Percentiles rank a stretch among this genome's conserved stretches.
phyloP scores from a whole-genome alignment of 345 rosid species.

The Trapa bicornis region DNA sequence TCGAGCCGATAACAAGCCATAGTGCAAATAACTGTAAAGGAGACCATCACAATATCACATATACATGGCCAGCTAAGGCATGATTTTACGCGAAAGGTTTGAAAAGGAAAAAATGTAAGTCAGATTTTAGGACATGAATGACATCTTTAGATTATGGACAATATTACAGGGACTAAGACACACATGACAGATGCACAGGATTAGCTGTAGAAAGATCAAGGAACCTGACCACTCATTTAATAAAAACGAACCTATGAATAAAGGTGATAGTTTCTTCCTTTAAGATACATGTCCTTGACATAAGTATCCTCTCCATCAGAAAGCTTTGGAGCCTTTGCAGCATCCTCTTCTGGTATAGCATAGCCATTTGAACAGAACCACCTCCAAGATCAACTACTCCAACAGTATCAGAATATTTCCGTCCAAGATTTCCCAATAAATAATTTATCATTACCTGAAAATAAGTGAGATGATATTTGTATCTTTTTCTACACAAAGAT shows the following conservation, averaged over 20 bases:
- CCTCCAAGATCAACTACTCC: constrained; percentile 99
- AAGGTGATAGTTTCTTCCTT: constrained; percentile 67
- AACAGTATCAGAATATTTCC: constrained; percentile 55
- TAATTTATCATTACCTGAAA: constrained; percentile 87
- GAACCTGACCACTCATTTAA: not conserved
- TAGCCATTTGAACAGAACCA: constrained; percentile 99
- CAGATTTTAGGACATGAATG: not conserved
- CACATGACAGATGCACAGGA: not conserved
- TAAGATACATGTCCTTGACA: constrained; percentile 70
- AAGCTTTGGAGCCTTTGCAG: constrained; percentile 58
- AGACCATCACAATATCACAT: constrained; percentile 6
- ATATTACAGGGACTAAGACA: not conserved
- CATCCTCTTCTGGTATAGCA: constrained; percentile 75
- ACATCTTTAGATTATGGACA: not conserved
- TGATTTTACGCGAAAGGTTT: not conserved
- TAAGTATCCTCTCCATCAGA: constrained; percentile 62
- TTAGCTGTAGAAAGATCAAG: not conserved
- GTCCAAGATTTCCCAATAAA: constrained; percentile 68
- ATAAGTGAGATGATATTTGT: not conserved
- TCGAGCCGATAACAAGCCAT: constrained; percentile 93
- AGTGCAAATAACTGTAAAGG: constrained; percentile 69
- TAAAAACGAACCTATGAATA: constrained; percentile 70
- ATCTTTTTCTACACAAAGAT: not conserved
- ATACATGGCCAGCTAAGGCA: not conserved
- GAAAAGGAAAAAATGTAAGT: not conserved